Percentiles rank a stretch among this genome's conserved stretches.
Evolutionary conservation across 139 green algal species (phyloP).

Genomic region (Chlorella sorokiniana): DNA sequence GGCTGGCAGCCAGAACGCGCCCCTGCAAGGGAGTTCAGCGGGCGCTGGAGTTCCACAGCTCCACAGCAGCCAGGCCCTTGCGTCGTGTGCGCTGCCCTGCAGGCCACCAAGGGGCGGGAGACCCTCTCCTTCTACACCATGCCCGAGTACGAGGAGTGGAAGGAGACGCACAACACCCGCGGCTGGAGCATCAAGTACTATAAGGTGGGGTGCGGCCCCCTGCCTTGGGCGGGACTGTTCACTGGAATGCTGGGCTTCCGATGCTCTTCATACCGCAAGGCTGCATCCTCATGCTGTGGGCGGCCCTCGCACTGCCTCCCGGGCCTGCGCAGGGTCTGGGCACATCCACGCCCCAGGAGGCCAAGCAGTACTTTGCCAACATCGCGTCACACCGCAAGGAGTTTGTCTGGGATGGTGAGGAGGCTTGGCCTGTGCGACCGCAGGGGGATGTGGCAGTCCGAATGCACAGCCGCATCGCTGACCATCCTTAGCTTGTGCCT

Average conservation of each 20-base stretch:
- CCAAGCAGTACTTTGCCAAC: conserved; percentile 95
- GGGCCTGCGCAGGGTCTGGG: conserved; percentile 78
- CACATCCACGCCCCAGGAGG: conserved; percentile 91
- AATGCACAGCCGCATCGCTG: no score
- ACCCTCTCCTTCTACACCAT: conserved; percentile 95
- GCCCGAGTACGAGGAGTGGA: conserved; percentile 98
- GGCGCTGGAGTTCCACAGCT: no score
- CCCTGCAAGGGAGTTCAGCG: no score
- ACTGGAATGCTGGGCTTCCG: no score
- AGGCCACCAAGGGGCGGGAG: conserved; percentile 86
- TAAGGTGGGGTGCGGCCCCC: conserved; percentile 82
- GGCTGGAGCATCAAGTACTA: conserved; percentile 99
- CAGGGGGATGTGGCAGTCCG: no score
- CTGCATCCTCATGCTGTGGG: neutral
- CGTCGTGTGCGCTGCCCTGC: neutral
- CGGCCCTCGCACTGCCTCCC: neutral
- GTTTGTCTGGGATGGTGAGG: conserved; percentile 86
- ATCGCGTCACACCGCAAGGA: conserved; percentile 84
- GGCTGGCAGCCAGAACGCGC: neutral
- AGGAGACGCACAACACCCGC: conserved; percentile 59
- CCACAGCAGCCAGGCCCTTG: no score
- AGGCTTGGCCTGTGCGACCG: neutral
- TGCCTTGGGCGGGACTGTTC: no score
- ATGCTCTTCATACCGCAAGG: no score
- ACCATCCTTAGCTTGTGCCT: neutral